Evolutionary conservation across 2,329 filamentous ascomycete genomes (phyloP), one percentile per base, ranked within the genome.

Genomic region (Cladorrhinum sp.): DNA sequence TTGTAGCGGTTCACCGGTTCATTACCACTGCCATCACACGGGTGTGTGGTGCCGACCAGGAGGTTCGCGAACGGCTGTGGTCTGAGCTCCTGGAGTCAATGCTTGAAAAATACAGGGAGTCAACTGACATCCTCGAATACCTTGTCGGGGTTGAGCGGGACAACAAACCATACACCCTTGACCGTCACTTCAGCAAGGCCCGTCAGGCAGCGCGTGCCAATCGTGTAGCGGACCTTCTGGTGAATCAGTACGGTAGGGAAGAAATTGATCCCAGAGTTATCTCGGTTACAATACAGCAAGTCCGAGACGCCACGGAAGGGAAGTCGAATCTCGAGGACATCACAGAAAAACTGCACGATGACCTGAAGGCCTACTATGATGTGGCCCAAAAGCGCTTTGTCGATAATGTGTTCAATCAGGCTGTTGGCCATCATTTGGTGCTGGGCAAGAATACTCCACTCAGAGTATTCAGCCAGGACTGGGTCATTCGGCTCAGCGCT

Each of bases 391-490:
- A 71, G 7, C 68, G 70, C 1, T 75, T 76, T 54, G 67, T 75
- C 20, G 74, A 76, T 62, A 74, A 73, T 50, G 57, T 77, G 22
- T 73, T 70, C 57, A 68, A 65, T 1, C 71, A 72, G 25, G 72
- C 67, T 0, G 69, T 75, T 5, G 66, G 68, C 41, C 63, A 70
- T 50, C 48, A 54, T 3, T 67, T 75, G 1, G 55, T 75, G 0
- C 55, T 56, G 20, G 72, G 72, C 0, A 59, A 65, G 0, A 36
- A 59, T 0, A 72, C 69, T 2, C 72, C 73, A 1, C 65, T 75
- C 13, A 45, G 29, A 0, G 62, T 73, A 12, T 71, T 75, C 29
- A 68, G 61, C 12, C 68, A 72, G 32, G 60, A 72, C 1, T 74
- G 71, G 71, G 72, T 74, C 5, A 63, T 71, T 16, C 24, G 63